phyloP scores from a whole-genome alignment of 768 basidiomycete genomes.

The Ephemerocybe angulata region DNA sequence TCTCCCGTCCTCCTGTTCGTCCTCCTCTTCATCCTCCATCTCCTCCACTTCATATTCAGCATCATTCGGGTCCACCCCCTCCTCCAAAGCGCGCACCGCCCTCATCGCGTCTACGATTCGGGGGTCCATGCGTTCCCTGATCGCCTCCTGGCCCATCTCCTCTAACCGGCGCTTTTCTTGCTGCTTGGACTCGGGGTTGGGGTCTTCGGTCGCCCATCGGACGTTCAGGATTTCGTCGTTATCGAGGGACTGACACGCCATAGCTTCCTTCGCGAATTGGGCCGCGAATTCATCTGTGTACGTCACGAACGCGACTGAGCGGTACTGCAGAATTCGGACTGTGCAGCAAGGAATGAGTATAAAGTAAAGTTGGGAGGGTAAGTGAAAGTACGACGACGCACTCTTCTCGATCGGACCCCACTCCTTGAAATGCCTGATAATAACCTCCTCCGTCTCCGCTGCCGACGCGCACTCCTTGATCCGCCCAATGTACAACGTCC shows the following conservation, averaged over 20 bases:
- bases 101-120: slow-evolving; percentile 87
- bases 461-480: slow-evolving; percentile 90
- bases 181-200: slow-evolving; percentile 87
- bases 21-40: slow-evolving; percentile 27
- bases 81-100: slow-evolving; percentile 83
- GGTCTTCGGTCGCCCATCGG: slow-evolving; percentile 98
- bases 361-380: background rate
- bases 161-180: slow-evolving; percentile 82
- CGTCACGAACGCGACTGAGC: slow-evolving; percentile 96
- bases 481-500: slow-evolving; percentile 91
- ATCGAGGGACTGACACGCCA: slow-evolving; percentile 97
- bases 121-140: slow-evolving; percentile 80
- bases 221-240: slow-evolving; percentile 98
- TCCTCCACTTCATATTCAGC: slow-evolving; percentile 34
- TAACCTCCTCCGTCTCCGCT: slow-evolving; percentile 87
- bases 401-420: slow-evolving; percentile 93
- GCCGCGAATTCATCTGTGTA: slow-evolving; percentile 83
- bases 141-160: slow-evolving; percentile 82
- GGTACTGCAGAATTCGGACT: slow-evolving; percentile 91
- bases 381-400: slow-evolving; percentile 37
- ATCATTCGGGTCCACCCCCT: slow-evolving; percentile 55
- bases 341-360: slow-evolving; percentile 13
- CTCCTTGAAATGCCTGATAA: slow-evolving; percentile 89
- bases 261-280: slow-evolving; percentile 96
- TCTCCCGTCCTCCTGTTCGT: slow-evolving; percentile 13